A percentile compares a stretch with the other conserved stretches of the same genome.
phyloP scores from a whole-genome alignment of 1,284 basidiomycete genomes.

The Austroboletus niveus region DNA sequence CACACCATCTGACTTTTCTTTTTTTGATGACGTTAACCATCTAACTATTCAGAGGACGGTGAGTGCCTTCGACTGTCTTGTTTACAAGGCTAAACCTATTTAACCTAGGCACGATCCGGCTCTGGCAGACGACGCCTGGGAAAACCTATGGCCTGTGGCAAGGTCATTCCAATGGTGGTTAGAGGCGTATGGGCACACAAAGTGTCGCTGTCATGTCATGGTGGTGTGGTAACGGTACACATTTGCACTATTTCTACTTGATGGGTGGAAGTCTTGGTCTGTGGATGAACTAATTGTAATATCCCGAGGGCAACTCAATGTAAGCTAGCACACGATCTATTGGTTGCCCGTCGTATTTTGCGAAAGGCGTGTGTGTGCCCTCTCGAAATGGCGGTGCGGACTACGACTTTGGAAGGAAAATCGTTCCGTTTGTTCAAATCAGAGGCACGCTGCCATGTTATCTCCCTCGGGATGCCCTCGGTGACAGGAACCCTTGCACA shows the following conservation, averaged over 20 bases:
- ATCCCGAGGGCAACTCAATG: constrained; percentile 11
- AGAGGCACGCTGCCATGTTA: no score
- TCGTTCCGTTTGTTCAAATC: no score
- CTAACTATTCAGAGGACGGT: constrained; percentile 62
- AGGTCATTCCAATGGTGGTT: constrained; percentile 55
- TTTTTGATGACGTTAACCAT: constrained; percentile 11
- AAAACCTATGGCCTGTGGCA: constrained; percentile 95
- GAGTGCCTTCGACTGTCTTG: constrained; percentile 24
- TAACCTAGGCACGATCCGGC: constrained; percentile 77
- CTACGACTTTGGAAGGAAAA: not conserved
- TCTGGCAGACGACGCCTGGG: constrained; percentile 95
- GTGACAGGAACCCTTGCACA: no score
- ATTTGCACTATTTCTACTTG: constrained; percentile 14
- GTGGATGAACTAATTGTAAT: constrained; percentile 19
- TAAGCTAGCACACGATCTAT: not conserved
- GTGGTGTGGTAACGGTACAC: constrained; percentile 7
- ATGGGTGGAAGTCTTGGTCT: constrained; percentile 10
- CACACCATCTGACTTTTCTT: constrained; percentile 2
- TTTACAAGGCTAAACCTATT: constrained; percentile 11
- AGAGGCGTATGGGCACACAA: constrained; percentile 4
- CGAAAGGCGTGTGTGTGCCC: not conserved
- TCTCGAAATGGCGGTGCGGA: no score
- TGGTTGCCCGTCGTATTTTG: not conserved
- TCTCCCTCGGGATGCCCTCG: no score
- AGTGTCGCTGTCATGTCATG: constrained; percentile 6